These are phyloP conservation scores for Pythium insidiosum DNA, from an alignment of 352 stramenopile genomes.

Conservation along the genomic window DNA sequence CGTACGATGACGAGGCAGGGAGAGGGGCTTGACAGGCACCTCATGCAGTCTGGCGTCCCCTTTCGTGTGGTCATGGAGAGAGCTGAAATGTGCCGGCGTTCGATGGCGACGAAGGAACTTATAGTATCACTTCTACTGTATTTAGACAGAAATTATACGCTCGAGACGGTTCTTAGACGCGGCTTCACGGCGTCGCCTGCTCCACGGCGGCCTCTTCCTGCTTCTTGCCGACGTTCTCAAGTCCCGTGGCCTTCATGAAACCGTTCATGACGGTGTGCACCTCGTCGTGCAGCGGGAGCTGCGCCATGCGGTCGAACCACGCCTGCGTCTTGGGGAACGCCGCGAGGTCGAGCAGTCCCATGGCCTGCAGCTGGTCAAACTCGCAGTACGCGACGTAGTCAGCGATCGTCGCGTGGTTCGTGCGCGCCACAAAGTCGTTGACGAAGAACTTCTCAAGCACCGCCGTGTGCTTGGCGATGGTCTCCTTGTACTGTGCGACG, in stretches of 20 bases:
- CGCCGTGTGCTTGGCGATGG: constrained; percentile 23
- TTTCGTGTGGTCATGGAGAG: no score
- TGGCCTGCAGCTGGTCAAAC: constrained; percentile 52
- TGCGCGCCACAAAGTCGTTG: constrained; percentile 37
- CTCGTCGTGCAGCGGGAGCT: constrained; percentile 42
- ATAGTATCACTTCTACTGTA: no score
- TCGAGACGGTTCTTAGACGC: no score
- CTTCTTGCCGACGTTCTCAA: not conserved
- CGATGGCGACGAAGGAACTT: no score
- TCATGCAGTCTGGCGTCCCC: no score
- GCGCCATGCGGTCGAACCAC: constrained; percentile 53
- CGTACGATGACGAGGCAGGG: no score
- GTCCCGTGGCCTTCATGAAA: not conserved
- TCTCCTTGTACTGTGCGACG: constrained; percentile 23
- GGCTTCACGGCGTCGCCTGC: no score
- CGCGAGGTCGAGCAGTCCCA: constrained; percentile 35
- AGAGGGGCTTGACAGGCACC: no score
- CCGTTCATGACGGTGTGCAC: constrained; percentile 24
- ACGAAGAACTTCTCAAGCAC: constrained; percentile 42
- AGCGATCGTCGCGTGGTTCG: constrained; percentile 45
- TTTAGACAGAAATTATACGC: no score
- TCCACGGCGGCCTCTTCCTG: not conserved
- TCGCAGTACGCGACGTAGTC: constrained; percentile 54
- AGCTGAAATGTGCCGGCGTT: no score
- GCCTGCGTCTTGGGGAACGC: constrained; percentile 41